A percentile compares a stretch with the other conserved stretches of the same genome.
phyloP scores from a whole-genome alignment of 306 rosid genomes.

The Phaseolus lunatus region DNA sequence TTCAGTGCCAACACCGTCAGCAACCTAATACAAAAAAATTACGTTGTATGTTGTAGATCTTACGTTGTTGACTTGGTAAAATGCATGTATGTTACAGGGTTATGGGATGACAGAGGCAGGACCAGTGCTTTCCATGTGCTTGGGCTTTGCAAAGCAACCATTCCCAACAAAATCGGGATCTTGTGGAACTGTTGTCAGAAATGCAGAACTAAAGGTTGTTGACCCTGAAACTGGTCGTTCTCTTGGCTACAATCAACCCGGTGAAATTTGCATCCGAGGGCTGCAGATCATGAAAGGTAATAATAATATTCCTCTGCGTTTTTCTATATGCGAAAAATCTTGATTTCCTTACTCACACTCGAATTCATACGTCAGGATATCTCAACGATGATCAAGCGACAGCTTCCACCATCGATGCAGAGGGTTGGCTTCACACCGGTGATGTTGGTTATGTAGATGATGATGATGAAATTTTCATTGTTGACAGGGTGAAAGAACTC shows the following conservation, averaged over 20 bases:
- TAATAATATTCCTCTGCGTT: not conserved
- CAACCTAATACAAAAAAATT: too few species aligned
- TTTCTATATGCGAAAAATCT: not conserved
- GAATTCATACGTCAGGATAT: constrained; percentile 56
- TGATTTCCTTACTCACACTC: not conserved
- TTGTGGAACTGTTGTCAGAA: constrained; percentile 81
- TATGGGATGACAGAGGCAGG: constrained; percentile 99
- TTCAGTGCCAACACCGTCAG: too few species aligned
- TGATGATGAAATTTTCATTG: constrained; percentile 80
- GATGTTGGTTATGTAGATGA: constrained; percentile 87
- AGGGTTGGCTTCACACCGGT: constrained; percentile 94
- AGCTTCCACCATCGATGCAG: constrained; percentile 64
- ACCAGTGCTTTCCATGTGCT: constrained; percentile 79
- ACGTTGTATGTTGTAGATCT: too few species aligned
- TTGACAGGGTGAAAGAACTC: constrained; percentile 88
- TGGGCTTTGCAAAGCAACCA: constrained; percentile 75
- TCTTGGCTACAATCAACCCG: constrained; percentile 68
- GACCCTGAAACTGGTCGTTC: constrained; percentile 72
- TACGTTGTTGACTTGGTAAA: too few species aligned
- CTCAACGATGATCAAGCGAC: constrained; percentile 73
- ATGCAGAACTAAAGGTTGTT: constrained; percentile 82
- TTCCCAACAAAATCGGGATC: constrained; percentile 74
- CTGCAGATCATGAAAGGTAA: constrained; percentile 85
- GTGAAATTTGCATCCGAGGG: constrained; percentile 89
- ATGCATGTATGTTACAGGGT: constrained; percentile 69